A percentile compares a stretch with the other conserved stretches of the same genome.
phyloP scores from a whole-genome alignment of 768 basidiomycete genomes.

The Tremella mesenterica region DNA sequence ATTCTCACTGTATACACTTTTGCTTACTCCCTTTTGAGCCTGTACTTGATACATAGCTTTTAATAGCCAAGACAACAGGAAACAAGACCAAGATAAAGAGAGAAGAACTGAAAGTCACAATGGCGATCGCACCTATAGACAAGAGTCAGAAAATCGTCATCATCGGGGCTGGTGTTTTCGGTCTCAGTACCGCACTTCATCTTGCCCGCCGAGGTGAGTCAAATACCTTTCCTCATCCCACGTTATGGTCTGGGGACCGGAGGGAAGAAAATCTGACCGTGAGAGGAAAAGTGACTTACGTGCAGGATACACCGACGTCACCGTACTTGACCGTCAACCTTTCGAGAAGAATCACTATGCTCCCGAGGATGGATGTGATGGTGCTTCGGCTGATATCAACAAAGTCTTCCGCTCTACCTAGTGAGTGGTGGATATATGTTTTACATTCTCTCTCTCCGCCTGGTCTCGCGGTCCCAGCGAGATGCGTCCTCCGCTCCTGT shows the following conservation, averaged over 20 bases:
- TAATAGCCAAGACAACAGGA: too few species aligned
- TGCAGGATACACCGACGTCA: constrained; percentile 15
- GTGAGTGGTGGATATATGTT: constrained; percentile 1
- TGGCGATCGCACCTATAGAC: constrained; percentile 4
- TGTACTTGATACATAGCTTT: too few species aligned
- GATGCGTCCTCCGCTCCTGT: too few species aligned
- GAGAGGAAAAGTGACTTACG: too few species aligned
- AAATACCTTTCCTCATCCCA: too few species aligned
- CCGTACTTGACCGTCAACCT: constrained; percentile 11
- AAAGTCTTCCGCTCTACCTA: constrained; percentile 14
- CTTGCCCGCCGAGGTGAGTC: constrained; percentile 7
- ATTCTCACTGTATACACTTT: too few species aligned
- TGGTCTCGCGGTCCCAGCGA: too few species aligned
- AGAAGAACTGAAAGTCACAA: too few species aligned
- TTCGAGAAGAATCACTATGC: constrained; percentile 12
- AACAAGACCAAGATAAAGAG: too few species aligned
- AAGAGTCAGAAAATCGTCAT: constrained; percentile 10
- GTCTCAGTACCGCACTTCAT: constrained; percentile 10
- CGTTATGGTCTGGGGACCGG: neutral
- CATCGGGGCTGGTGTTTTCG: constrained; percentile 16
- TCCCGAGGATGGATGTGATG: constrained; percentile 16
- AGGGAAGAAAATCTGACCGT: too few species aligned
- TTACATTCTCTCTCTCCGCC: too few species aligned
- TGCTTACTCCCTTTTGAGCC: too few species aligned
- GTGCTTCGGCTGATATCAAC: constrained; percentile 17